Evolutionary conservation across 2,329 filamentous ascomycete genomes (phyloP).

Genomic region (Penicillium janthinellum): DNA sequence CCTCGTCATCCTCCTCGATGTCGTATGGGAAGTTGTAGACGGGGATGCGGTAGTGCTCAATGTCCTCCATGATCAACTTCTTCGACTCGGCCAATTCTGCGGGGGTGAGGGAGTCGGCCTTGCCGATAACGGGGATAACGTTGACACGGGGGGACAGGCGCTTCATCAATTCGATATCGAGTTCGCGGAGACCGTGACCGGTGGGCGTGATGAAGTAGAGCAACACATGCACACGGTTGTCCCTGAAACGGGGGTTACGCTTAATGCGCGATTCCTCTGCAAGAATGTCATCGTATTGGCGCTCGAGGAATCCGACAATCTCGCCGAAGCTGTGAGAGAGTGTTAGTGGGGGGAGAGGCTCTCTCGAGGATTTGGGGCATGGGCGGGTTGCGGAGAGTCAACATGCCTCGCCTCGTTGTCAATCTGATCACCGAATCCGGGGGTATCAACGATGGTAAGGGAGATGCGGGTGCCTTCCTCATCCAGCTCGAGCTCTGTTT

Average conservation of each 20-base stretch:
- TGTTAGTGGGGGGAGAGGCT: constrained; percentile 26
- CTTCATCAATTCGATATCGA: constrained; percentile 99
- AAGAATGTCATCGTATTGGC: constrained; percentile 99
- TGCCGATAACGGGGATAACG: constrained; percentile 97
- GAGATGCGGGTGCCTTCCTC: constrained; percentile 98
- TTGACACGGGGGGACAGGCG: constrained; percentile 97
- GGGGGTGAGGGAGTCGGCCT: constrained; percentile 95
- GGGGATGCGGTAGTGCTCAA: constrained; percentile 98
- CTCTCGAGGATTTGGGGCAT: background rate
- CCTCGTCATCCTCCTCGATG: constrained; percentile 98
- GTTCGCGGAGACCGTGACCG: constrained; percentile 94
- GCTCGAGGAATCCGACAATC: constrained; percentile 97
- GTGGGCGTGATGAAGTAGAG: constrained; percentile 99
- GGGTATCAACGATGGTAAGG: constrained; percentile 96
- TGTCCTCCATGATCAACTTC: constrained; percentile 99
- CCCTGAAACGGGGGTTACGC: constrained; percentile 99
- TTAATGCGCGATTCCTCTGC: constrained; percentile 99
- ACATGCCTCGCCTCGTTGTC: constrained; percentile 95
- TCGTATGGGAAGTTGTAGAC: constrained; percentile 99
- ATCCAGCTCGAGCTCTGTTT: constrained; percentile 84
- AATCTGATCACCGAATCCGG: constrained; percentile 97
- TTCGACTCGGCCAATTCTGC: constrained; percentile 97
- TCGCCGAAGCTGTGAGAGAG: constrained; percentile 74
- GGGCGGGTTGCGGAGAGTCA: constrained; percentile 4
- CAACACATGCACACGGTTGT: constrained; percentile 97